These are phyloP conservation scores for Diplodia intermedia DNA, from an alignment of 2,329 filamentous ascomycete species.

Conservation along the genomic window DNA sequence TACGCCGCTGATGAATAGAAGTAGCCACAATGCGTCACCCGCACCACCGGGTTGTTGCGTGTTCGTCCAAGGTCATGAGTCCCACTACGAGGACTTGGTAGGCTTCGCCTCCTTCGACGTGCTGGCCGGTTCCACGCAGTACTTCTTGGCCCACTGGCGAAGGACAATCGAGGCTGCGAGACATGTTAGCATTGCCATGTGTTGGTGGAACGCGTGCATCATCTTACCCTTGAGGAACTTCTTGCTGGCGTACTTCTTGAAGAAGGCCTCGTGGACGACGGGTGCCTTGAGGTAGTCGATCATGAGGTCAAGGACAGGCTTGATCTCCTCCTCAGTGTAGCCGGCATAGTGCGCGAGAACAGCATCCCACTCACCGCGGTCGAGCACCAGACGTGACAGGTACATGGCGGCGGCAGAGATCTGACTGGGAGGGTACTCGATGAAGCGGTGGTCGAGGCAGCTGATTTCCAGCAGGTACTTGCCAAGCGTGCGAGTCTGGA, in stretches of 20 bases:
- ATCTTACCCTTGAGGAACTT: conserved; percentile 94
- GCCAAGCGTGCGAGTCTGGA: conserved; percentile 93
- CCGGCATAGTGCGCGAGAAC: conserved; percentile 90
- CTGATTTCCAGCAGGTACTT: conserved; percentile 99
- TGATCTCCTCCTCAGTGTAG: conserved; percentile 90
- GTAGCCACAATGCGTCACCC: conserved; percentile 28
- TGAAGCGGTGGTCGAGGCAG: conserved; percentile 91
- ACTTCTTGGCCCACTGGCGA: conserved; percentile 91
- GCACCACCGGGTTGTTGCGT: conserved; percentile 10
- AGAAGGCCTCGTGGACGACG: conserved; percentile 94
- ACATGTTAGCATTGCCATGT: conserved; percentile 36
- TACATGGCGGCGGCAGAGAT: conserved; percentile 95
- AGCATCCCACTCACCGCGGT: conserved; percentile 89
- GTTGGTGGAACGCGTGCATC: not conserved
- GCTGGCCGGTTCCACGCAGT: conserved; percentile 40
- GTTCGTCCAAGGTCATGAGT: conserved; percentile 26
- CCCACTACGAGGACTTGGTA: not conserved
- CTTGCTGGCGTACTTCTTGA: conserved; percentile 99
- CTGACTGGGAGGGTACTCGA: conserved; percentile 86
- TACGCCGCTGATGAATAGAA: conserved; percentile 32
- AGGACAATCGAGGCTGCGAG: conserved; percentile 82
- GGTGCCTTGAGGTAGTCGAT: conserved; percentile 93
- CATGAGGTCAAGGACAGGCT: conserved; percentile 92
- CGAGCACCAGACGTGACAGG: conserved; percentile 85
- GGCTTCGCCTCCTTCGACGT: conserved; percentile 34